These are phyloP conservation scores for Thelephora terrestris DNA, from an alignment of 1,284 basidiomycete genomes.

Conservation along the genomic window DNA sequence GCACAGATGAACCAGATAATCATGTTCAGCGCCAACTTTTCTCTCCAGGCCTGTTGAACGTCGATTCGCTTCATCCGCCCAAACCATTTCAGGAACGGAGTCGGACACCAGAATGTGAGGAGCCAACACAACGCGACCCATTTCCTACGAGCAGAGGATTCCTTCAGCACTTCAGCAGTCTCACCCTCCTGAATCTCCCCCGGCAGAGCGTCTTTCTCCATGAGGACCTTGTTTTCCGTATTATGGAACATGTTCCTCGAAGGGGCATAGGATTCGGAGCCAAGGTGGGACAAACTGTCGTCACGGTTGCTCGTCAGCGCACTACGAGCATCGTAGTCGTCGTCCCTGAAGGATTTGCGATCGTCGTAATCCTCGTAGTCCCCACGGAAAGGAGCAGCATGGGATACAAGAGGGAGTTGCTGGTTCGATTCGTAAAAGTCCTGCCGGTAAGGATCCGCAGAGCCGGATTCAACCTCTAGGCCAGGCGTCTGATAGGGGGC, in stretches of 20 bases:
- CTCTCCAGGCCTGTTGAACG: slow-evolving; percentile 93
- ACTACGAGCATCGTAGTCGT: slow-evolving; percentile 68
- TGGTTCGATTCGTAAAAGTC: slow-evolving; percentile 32
- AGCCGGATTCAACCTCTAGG: slow-evolving; percentile 37
- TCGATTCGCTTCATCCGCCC: slow-evolving; percentile 93
- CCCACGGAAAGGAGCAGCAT: slow-evolving; percentile 67
- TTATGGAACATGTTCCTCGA: slow-evolving; percentile 92
- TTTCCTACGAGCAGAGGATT: slow-evolving; percentile 66
- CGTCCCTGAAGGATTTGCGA: slow-evolving; percentile 61
- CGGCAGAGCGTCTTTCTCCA: slow-evolving; percentile 72
- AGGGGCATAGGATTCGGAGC: slow-evolving; percentile 86
- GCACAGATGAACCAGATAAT: slow-evolving; percentile 94
- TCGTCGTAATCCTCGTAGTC: slow-evolving; percentile 77
- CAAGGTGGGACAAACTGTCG: slow-evolving; percentile 70
- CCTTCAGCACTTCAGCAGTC: slow-evolving; percentile 79
- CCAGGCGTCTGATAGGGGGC: slow-evolving; percentile 55
- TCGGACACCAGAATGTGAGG: slow-evolving; percentile 90
- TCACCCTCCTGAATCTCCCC: slow-evolving; percentile 78
- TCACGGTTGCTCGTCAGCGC: slow-evolving; percentile 67
- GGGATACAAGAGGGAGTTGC: slow-evolving; percentile 64
- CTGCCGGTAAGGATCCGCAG: slow-evolving; percentile 40
- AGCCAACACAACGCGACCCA: slow-evolving; percentile 89
- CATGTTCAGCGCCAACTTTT: slow-evolving; percentile 93
- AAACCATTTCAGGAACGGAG: slow-evolving; percentile 55
- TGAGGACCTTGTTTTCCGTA: slow-evolving; percentile 59